These are phyloP conservation scores for Phytopythium aichiense DNA, from an alignment of 352 stramenopile species.

Conservation along the genomic window DNA sequence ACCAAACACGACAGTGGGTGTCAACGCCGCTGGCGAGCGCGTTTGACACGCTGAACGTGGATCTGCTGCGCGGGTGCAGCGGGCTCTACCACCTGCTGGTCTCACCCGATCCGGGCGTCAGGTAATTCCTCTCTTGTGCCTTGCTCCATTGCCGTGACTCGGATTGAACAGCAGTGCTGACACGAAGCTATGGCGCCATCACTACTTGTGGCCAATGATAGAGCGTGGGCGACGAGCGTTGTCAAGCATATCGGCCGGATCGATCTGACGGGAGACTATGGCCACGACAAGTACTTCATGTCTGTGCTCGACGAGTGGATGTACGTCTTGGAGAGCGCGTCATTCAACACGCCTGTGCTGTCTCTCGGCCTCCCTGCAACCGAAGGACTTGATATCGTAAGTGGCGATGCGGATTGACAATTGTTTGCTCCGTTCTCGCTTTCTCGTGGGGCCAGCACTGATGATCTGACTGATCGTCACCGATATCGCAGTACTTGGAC, in stretches of 20 bases:
- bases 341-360: conserved; percentile 68
- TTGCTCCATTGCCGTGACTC: not conserved
- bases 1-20: conserved; percentile 34
- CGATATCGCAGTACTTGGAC: conserved; percentile 61
- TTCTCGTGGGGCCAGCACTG: not conserved
- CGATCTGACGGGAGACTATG: conserved; percentile 46
- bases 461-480: conserved; percentile 1
- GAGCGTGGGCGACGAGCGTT: conserved; percentile 57
- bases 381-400: conserved; percentile 63
- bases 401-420: not conserved
- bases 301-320: conserved; percentile 85
- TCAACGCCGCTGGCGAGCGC: conserved; percentile 25
- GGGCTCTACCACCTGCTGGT: conserved; percentile 75
- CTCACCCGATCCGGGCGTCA: conserved; percentile 69
- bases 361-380: conserved; percentile 67
- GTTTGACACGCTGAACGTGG: conserved; percentile 34
- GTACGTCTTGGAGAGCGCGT: conserved; percentile 77
- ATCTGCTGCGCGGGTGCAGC: conserved; percentile 52
- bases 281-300: conserved; percentile 44
- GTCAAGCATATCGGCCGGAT: conserved; percentile 56
- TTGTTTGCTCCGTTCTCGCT: not conserved
- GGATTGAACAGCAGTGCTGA: not conserved
- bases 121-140: conserved; percentile 23
- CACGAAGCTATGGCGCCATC: not conserved
- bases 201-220: conserved; percentile 12